Evolutionary conservation across 2,329 filamentous ascomycete species (phyloP), one percentile per base, ranked within the genome.

Genomic region (Hymenoscyphus occultus): DNA sequence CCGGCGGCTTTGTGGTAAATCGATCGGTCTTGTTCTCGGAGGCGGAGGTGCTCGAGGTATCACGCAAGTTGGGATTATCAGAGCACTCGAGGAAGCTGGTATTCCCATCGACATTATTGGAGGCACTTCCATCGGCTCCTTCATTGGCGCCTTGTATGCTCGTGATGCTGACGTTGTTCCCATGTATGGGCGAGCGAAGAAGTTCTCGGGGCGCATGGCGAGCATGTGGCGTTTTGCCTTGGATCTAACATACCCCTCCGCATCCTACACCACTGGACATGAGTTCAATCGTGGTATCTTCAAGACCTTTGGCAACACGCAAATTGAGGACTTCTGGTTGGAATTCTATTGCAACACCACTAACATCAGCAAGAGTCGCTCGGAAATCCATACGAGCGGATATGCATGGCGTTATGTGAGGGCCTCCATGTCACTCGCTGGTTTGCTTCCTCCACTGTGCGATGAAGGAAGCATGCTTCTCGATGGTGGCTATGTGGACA

Each of bases 261-360:
- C 92, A 7, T 97, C 94, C 1, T 99, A 99, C 78, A 99, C 96
- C 0, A 99, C 95, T 0, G 95, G 95, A 0, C 95, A 99, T 75
- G 95, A 99, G 74, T 99, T 99, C 84, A 99, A 99, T 73, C 91
- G 95, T 6, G 95, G 95, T 51, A 97, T 99, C 69, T 99, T 97
- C 86, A 99, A 99, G 78, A 93, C 94, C 0, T 97, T 99, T 76
- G 95, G 93, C 14, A 92, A 97, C 73, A 91, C 92, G 10, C 95
- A 98, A 75, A 98, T 99, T 65, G 95, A 99, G 78, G 95, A 99
- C 77, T 99, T 98, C 74, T 99, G 95, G 95, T 85, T 99, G 12
- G 93, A 97, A 71, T 99, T 92, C 76, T 99, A 99, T 80, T 99
- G 96, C 84, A 99, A 99, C 78, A 98, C 95, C 0, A 99, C 96